These are phyloP conservation scores for Colletotrichum sp. DNA, from an alignment of 2,329 filamentous ascomycete genomes.

Conservation along the genomic window DNA sequence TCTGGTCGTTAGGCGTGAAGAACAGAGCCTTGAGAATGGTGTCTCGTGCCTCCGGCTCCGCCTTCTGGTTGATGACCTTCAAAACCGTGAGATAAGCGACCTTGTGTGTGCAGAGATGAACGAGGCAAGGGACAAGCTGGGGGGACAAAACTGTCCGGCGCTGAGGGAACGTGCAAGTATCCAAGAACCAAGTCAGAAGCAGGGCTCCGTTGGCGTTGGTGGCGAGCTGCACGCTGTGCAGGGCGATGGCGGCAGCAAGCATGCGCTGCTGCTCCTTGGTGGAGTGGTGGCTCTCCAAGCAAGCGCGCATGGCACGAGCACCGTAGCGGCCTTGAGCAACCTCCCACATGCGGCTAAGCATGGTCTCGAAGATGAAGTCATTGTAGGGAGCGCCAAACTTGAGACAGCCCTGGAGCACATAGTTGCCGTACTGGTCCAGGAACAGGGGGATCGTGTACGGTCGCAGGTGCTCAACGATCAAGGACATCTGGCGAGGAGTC, in stretches of 20 bases:
- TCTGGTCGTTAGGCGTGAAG: constrained; percentile 86
- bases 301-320: constrained; percentile 94
- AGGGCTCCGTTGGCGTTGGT: constrained; percentile 96
- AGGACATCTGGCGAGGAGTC: constrained; percentile 78
- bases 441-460: constrained; percentile 91
- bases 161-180: constrained; percentile 94
- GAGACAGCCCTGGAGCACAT: constrained; percentile 94
- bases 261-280: constrained; percentile 95
- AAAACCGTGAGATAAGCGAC: constrained; percentile 96
- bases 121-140: constrained; percentile 87
- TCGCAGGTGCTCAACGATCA: constrained; percentile 84
- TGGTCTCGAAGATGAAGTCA: constrained; percentile 97
- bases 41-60: constrained; percentile 90
- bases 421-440: constrained; percentile 98
- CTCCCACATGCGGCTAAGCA: constrained; percentile 94
- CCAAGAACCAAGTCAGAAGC: constrained; percentile 95
- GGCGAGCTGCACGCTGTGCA: constrained; percentile 94
- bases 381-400: constrained; percentile 90
- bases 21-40: constrained; percentile 90
- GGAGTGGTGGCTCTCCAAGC: constrained; percentile 92
- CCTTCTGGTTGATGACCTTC: constrained; percentile 98
- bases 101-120: constrained; percentile 97
- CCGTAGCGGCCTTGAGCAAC: constrained; percentile 92
- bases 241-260: constrained; percentile 91
- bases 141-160: constrained; percentile 92